Percentiles rank a stretch among this genome's conserved stretches.
These are phyloP conservation scores for Capsicum pubescens DNA, from an alignment of 257 asterid species.

Conservation along the genomic window DNA sequence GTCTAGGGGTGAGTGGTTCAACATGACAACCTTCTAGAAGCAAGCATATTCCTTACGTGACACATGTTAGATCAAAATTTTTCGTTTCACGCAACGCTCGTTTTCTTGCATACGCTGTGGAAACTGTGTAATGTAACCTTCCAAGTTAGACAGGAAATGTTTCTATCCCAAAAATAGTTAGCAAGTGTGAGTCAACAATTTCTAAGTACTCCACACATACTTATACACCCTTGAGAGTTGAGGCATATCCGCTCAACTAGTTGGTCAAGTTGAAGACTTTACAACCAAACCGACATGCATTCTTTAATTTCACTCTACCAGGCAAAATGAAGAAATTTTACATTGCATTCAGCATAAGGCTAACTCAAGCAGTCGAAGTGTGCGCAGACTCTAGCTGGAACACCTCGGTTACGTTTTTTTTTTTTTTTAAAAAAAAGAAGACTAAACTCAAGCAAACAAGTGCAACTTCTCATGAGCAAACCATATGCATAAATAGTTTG, in stretches of 20 bases:
- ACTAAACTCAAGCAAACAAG: background rate
- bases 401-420: background rate
- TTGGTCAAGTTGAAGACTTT: background rate
- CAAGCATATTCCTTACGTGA: background rate
- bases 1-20: background rate
- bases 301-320: background rate
- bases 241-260: slow-evolving; percentile 21
- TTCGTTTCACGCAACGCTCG: background rate
- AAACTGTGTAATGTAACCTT: background rate
- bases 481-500: background rate
- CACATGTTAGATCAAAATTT: slow-evolving; percentile 9
- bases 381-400: background rate
- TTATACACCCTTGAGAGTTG: background rate
- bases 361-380: background rate
- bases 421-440: background rate
- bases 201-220: slow-evolving; percentile 3
- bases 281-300: background rate
- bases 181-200: background rate
- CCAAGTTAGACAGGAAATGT: background rate
- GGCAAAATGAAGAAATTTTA: slow-evolving; percentile 3
- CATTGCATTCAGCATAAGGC: background rate
- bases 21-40: slow-evolving; percentile 8
- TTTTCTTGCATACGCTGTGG: background rate
- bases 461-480: background rate
- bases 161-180: background rate